Base-by-base conservation (phyloP, 2,329 filamentous ascomycete species). In the Aspergillus hortae region DNA sequence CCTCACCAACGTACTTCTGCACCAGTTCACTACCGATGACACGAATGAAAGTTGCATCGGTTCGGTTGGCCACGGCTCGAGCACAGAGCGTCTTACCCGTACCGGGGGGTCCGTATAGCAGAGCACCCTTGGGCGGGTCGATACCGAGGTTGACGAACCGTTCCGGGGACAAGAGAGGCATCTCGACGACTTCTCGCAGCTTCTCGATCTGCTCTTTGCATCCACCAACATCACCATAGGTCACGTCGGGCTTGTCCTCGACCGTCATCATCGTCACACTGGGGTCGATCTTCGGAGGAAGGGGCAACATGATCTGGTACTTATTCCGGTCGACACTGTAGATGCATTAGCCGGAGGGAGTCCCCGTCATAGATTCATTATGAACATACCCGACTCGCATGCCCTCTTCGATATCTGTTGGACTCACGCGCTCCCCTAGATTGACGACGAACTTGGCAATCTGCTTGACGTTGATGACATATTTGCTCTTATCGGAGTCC, bases 261-360 rank as follows among this genome's bases (percentile, higher is more conserved):
- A 99, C 94, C 46, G 94, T 97, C 94, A 99, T 99, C 94, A 99
- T 99, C 36, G 94, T 99, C 61, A 99, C 94, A 63, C 90, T 96
- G 49, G 94, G 92, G 68, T 99, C 94, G 77, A 99, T 99, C 82
- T 97, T 99, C 33, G 94, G 94, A 41, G 94, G 94, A 49, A 99
- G 78, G 33, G 94, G 94, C 44, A 99, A 82, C 73, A 99, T 86
- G 67, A 99, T 99, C 77, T 99, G 94, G 76, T 99, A 99, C 80
- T 99, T 99, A 80, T 95, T 97, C 52, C 94, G 84, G 74, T 99
- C 94, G 70, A 99, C 94, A 69, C 84, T 83, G 23, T 54, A 17
- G n/a, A 35, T 15, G 11, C 2, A 32, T 54, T 23, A 45, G 44
- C 19, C 38, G n/a, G 6, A 9, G 49, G n/a, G 19, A 11, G n/a